Evolutionary conservation across 306 rosid genomes (phyloP), one percentile per base, ranked within the genome.

Genomic region (Dalbergia oliveri): DNA sequence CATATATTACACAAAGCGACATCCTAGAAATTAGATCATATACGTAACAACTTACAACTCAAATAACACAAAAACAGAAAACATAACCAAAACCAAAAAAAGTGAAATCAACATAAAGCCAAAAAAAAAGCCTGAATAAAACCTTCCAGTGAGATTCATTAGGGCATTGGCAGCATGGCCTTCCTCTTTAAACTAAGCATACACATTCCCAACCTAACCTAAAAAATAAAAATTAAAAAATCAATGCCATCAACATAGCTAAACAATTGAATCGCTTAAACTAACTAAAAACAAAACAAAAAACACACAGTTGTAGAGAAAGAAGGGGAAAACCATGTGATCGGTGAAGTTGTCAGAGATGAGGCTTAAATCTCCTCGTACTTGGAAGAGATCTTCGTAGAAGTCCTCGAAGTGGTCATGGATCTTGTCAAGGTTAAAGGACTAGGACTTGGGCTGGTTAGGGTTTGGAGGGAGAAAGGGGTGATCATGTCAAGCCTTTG

Each of bases 401-500:
- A 96, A 96, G 83, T 96, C 97, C 91, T 92, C 97, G 81, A 93
- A 96, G 89, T 91, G 97, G 73, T 91, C 97, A 41, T 96, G 98
- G 73, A 96, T 89, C 86, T 96, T 94, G 53, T 88, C 88, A 4
- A 98, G 99, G 45, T 93, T 98, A 1, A 96, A 90, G 14, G 96
- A 79, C 66, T 93, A 69, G 10, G 82, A 80, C 51, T 92, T 80
- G 6, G 66, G 59, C 21, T 66, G 75, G 79, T 12, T 71, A 82
- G 2, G 79, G 69, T 61, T 82, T 15, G 60, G 65, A 11, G 65
- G 65, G 8, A 33, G 66, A 23, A 91, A 60, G 89, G 88, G 21
- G 79, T 81, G 35, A 78, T 78, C 86, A 83, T 83, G 43, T 83
- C 83, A 18, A 98, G 99, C 18, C 98, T 71, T 84, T 96, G 99